Percentiles rank a stretch among this genome's conserved stretches.
These are phyloP conservation scores for Hemileccinum rubropunctum DNA, from an alignment of 768 basidiomycete genomes.

Conservation along the genomic window DNA sequence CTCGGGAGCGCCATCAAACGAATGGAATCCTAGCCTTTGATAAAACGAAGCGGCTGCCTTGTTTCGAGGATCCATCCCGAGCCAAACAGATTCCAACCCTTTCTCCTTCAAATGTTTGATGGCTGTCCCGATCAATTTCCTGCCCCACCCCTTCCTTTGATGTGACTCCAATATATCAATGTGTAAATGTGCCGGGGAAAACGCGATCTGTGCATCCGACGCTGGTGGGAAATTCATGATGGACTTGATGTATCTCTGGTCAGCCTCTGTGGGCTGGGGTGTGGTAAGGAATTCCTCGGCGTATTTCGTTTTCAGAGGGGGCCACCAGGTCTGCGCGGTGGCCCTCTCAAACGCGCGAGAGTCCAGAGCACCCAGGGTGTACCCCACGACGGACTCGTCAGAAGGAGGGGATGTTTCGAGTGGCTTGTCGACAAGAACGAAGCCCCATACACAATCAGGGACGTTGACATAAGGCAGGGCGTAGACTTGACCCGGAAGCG, in stretches of 20 bases:
- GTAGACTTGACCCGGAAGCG: conserved; percentile 70
- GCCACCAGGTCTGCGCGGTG: conserved; percentile 63
- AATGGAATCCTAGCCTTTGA: conserved; percentile 55
- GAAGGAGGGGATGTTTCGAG: conserved; percentile 19
- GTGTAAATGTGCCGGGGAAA: conserved; percentile 74
- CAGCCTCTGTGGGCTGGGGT: conserved; percentile 20
- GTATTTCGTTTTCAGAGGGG: conserved; percentile 55
- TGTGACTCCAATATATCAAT: conserved; percentile 67
- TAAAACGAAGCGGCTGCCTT: conserved; percentile 60
- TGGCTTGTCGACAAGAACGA: conserved; percentile 59
- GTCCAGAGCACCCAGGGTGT: conserved; percentile 65
- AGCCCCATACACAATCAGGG: conserved; percentile 62
- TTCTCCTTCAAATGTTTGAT: conserved; percentile 52
- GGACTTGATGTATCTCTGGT: conserved; percentile 32
- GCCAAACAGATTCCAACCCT: conserved; percentile 53
- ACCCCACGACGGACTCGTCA: conserved; percentile 59
- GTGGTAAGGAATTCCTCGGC: conserved; percentile 21
- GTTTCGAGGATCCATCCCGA: conserved; percentile 68
- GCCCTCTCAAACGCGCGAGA: conserved; percentile 61
- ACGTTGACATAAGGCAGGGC: conserved; percentile 74
- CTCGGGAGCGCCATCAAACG: conserved; percentile 50
- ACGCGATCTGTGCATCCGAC: conserved; percentile 52
- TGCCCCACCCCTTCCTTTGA: conserved; percentile 72
- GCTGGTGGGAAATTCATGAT: conserved; percentile 39
- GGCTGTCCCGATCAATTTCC: conserved; percentile 53